These are phyloP conservation scores for Didymellaceae sp. DNA, from an alignment of 2,329 filamentous ascomycete species.

Conservation along the genomic window DNA sequence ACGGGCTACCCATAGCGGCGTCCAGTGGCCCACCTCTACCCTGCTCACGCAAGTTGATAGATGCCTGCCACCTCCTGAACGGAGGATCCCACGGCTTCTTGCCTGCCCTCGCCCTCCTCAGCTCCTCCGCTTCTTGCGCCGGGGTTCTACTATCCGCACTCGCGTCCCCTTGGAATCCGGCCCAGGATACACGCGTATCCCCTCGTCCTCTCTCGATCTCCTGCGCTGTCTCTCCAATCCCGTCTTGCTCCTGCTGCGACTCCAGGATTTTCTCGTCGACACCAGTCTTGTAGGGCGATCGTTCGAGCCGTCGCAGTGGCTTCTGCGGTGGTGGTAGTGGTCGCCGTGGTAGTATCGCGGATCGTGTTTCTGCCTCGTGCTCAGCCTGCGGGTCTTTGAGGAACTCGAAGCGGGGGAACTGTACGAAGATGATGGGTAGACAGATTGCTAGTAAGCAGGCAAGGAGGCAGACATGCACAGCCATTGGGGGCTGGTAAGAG, in stretches of 20 bases:
- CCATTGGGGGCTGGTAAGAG: conserved; percentile 1
- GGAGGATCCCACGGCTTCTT: conserved; percentile 39
- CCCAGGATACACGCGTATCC: neutral
- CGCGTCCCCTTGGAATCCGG: conserved; percentile 10
- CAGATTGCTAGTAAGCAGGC: conserved; percentile 29
- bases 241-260: conserved; percentile 2
- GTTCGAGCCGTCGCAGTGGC: conserved; percentile 14
- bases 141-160: conserved; percentile 19
- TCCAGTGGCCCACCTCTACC: conserved; percentile 4
- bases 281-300: conserved; percentile 2
- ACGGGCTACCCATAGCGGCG: conserved; percentile 2
- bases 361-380: conserved; percentile 18
- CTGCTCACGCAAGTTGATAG: neutral
- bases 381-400: conserved; percentile 18
- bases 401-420: conserved; percentile 23
- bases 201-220: neutral
- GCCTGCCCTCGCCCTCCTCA: conserved; percentile 2
- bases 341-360: conserved; percentile 18
- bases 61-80: conserved; percentile 24
- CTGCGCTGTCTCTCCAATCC: neutral
- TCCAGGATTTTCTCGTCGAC: neutral
- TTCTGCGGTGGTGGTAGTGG: conserved; percentile 4
- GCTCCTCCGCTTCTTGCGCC: neutral
- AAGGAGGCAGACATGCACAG: conserved; percentile 22
- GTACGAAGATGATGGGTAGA: conserved; percentile 33